phyloP scores from a whole-genome alignment of 192 early-diverging fungal genomes.

The Gryganskiella cystojenkinii region DNA sequence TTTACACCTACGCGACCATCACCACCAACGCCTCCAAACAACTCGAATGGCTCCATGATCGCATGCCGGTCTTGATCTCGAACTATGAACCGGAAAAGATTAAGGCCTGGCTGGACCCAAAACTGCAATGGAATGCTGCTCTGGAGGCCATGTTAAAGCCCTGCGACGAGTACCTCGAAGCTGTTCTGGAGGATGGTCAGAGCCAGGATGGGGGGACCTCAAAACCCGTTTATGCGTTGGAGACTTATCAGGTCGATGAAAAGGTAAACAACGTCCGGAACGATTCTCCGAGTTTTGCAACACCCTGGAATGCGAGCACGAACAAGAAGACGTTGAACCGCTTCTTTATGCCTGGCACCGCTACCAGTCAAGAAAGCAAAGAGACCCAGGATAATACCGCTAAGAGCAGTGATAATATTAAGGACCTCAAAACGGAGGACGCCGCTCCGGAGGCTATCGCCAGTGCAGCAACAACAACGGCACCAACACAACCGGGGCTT shows the following conservation, averaged over 20 bases:
- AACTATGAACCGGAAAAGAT: conserved; percentile 54
- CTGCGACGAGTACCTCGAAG: conserved; percentile 54
- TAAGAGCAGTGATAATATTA: neutral
- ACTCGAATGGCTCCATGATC: conserved; percentile 62
- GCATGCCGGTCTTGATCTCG: conserved; percentile 68
- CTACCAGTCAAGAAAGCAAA: neutral
- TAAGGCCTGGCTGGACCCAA: conserved; percentile 59
- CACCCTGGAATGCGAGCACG: conserved; percentile 50
- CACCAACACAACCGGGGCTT: too few relatives aligned
- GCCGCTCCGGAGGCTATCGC: too few relatives aligned
- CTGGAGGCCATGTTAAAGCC: conserved; percentile 57
- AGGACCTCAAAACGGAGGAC: too few relatives aligned
- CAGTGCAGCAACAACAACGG: neutral
- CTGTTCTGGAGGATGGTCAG: conserved; percentile 8
- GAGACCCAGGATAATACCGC: neutral
- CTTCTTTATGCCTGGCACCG: conserved; percentile 30
- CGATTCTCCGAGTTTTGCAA: conserved; percentile 57
- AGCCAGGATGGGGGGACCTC: neutral
- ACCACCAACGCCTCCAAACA: conserved; percentile 58
- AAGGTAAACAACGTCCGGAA: conserved; percentile 58
- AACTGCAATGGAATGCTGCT: conserved; percentile 39
- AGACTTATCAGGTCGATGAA: conserved; percentile 62
- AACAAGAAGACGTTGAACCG: conserved; percentile 48
- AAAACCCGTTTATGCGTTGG: conserved; percentile 13
- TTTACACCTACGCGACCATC: conserved; percentile 63